Evolutionary conservation across 768 basidiomycete species (phyloP).

Genomic region (Phylloporus sp.): DNA sequence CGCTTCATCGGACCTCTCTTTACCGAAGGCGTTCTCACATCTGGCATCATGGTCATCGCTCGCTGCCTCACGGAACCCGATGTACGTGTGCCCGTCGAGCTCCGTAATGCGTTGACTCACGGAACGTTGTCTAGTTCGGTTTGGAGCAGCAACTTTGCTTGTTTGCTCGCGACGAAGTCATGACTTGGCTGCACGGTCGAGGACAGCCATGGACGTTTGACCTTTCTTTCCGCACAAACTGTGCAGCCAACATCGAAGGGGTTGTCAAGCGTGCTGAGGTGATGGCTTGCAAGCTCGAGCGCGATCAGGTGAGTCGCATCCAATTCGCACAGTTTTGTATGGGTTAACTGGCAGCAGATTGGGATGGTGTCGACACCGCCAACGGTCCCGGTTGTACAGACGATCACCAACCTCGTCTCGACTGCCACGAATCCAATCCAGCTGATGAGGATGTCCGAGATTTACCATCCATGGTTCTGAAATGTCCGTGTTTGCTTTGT

Average conservation of each 20-base stretch:
- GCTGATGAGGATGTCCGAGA: constrained; percentile 80
- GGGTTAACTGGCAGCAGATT: constrained; percentile 16
- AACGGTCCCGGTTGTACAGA: constrained; percentile 60
- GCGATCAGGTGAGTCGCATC: constrained; percentile 57
- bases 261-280: constrained; percentile 77
- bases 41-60: constrained; percentile 87
- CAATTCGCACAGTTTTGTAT: background rate
- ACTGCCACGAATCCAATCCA: constrained; percentile 82
- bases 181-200: constrained; percentile 62
- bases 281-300: constrained; percentile 81
- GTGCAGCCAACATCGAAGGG: constrained; percentile 57
- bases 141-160: constrained; percentile 88
- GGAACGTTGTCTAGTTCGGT: constrained; percentile 51
- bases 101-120: background rate
- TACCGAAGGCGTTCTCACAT: constrained; percentile 83
- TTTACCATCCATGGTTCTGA: constrained; percentile 83
- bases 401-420: constrained; percentile 76
- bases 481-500: background rate
- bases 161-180: constrained; percentile 90
- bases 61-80: constrained; percentile 89
- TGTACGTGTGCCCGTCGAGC: constrained; percentile 38
- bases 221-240: constrained; percentile 50
- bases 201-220: constrained; percentile 57
- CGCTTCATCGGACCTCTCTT: constrained; percentile 84
- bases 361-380: constrained; percentile 20